Evolutionary conservation across 495 filamentous ascomycete species (phyloP).

Genomic region (Massariosphaeria phaeospora): DNA sequence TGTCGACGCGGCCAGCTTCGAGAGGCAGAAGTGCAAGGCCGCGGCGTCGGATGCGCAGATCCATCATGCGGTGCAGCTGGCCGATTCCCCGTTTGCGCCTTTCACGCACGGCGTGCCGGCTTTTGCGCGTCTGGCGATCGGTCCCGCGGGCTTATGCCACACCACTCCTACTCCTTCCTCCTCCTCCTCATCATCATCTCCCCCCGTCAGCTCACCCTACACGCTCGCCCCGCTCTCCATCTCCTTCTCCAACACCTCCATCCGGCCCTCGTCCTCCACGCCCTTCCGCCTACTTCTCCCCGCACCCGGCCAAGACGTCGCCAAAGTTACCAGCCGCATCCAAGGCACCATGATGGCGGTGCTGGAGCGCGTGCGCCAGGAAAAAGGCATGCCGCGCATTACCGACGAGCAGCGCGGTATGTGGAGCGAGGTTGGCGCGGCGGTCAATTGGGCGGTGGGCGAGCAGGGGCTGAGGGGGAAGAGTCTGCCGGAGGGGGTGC

Average conservation of each 20-base stretch:
- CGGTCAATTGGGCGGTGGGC: conserved; percentile 8
- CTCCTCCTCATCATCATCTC: too few species aligned
- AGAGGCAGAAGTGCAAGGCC: not conserved
- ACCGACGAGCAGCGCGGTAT: not conserved
- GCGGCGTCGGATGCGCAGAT: not conserved
- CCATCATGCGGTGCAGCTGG: not conserved
- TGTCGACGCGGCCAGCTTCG: conserved; percentile 1
- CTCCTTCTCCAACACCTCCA: not conserved
- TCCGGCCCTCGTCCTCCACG: not conserved
- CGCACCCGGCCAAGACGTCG: not conserved
- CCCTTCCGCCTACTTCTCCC: conserved; percentile 2
- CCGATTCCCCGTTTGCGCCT: conserved; percentile 10
- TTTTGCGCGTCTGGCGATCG: conserved; percentile 9
- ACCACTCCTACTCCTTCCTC: not conserved
- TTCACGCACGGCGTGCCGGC: conserved; percentile 1
- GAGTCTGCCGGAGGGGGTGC: conserved; percentile 20
- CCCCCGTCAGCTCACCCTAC: too few species aligned
- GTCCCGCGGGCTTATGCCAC: conserved; percentile 4
- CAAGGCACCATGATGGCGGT: conserved; percentile 13
- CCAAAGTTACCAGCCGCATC: conserved; percentile 1
- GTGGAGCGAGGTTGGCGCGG: conserved; percentile 21
- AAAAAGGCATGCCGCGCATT: not conserved
- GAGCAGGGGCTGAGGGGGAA: conserved; percentile 12
- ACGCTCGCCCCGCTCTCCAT: conserved; percentile 3
- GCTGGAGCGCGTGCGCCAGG: not conserved